A percentile compares a stretch with the other conserved stretches of the same genome.
These are phyloP conservation scores for Aureobasidium zeae DNA, from an alignment of 2,329 filamentous ascomycete species.

Conservation along the genomic window DNA sequence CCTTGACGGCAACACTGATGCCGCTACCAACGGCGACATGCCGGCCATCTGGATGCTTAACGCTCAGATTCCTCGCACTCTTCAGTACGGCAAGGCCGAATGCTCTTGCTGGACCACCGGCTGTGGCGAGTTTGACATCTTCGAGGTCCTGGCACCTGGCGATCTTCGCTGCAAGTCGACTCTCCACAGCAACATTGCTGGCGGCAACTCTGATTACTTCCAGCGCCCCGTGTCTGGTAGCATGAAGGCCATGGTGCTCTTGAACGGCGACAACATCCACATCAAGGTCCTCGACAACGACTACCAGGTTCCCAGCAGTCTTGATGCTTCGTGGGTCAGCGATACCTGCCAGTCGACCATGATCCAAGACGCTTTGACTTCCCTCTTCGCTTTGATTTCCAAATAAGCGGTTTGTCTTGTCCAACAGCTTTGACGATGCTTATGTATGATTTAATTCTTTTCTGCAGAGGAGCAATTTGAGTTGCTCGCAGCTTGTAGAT, in stretches of 20 bases:
- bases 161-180: conserved; percentile 61
- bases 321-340: conserved; percentile 29
- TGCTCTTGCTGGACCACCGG: conserved; percentile 65
- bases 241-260: conserved; percentile 57
- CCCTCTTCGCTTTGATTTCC: conserved; percentile 27
- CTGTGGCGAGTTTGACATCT: conserved; percentile 69
- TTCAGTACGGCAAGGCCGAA: conserved; percentile 52
- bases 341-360: conserved; percentile 28
- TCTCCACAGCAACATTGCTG: conserved; percentile 53
- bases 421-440: conserved; percentile 9
- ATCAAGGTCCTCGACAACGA: conserved; percentile 43
- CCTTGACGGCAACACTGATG: conserved; percentile 42
- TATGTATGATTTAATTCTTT: neutral
- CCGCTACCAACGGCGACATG: conserved; percentile 40
- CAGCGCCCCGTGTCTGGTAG: conserved; percentile 49
- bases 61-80: conserved; percentile 58
- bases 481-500: too few species aligned
- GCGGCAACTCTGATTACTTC: conserved; percentile 64
- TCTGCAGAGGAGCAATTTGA: too few species aligned
- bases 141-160: conserved; percentile 59
- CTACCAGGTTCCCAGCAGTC: conserved; percentile 30
- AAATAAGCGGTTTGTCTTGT: neutral
- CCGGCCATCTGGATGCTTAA: conserved; percentile 71
- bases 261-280: conserved; percentile 46
- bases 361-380: conserved; percentile 29